Percentiles rank a stretch among this genome's conserved stretches.
Conservation (phyloP, 345 rosid species). For the Dovyalis caffra region DNA sequence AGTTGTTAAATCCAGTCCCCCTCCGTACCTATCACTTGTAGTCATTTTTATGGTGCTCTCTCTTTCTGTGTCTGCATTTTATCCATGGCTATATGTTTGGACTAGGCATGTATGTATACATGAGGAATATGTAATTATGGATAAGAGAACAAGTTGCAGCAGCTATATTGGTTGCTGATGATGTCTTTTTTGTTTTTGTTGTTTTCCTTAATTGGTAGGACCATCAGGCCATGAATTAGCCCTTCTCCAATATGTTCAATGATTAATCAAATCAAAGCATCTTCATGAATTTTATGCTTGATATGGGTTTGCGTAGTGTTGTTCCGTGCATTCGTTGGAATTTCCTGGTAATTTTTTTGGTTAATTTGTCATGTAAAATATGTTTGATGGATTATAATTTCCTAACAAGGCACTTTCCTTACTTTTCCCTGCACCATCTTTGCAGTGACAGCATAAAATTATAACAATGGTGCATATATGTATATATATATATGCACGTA, state of each 20-base stretch:
- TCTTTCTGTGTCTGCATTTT: constrained; percentile 20
- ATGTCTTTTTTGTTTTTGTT: not conserved
- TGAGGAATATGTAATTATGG: not conserved
- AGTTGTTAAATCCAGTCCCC: constrained; percentile 40
- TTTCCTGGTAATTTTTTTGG: not conserved
- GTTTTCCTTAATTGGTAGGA: not conserved
- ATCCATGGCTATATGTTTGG: constrained; percentile 17
- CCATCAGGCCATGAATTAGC: constrained; percentile 6
- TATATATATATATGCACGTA: too few relatives aligned
- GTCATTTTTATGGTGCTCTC: constrained; percentile 26
- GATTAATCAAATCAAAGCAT: constrained; percentile 34
- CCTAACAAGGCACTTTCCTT: not conserved
- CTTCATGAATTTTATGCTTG: constrained; percentile 9
- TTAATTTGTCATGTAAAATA: not conserved
- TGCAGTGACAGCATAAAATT: not conserved
- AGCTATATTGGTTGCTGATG: constrained; percentile 11
- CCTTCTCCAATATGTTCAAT: constrained; percentile 16
- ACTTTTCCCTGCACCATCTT: not conserved
- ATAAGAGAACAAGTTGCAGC: constrained; percentile 14
- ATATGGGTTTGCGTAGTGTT: not conserved
- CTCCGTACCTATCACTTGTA: constrained; percentile 34
- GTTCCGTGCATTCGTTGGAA: not conserved
- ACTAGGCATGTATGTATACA: constrained; percentile 8
- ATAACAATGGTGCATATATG: not conserved
- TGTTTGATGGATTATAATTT: not conserved